Percentiles rank a stretch among this genome's conserved stretches.
These are phyloP conservation scores for Hypoxylon cercidicola DNA, from an alignment of 495 filamentous ascomycete genomes.

Conservation along the genomic window DNA sequence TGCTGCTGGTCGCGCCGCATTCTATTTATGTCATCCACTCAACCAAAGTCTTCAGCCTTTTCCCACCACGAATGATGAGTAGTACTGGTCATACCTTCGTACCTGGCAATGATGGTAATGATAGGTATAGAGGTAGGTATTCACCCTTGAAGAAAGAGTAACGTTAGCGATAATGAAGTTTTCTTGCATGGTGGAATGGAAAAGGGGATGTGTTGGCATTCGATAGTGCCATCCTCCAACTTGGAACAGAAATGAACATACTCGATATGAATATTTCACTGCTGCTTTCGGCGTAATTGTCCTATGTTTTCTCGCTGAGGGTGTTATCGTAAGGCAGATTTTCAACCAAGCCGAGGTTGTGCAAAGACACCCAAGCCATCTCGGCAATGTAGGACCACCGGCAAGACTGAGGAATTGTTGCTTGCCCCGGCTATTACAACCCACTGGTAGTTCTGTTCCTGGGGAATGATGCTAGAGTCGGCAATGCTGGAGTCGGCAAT, in stretches of 20 bases:
- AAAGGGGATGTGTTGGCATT: conserved; percentile 6
- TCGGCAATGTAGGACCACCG: conserved; percentile 18
- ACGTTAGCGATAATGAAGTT: conserved; percentile 6
- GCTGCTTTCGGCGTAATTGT: conserved; percentile 22
- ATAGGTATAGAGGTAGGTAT: neutral
- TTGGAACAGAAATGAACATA: neutral
- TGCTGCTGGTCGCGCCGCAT: conserved; percentile 29
- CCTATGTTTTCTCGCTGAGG: conserved; percentile 3
- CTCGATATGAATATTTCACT: neutral
- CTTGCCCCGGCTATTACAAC: neutral
- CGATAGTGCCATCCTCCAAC: neutral
- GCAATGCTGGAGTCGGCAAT: conserved; percentile 3
- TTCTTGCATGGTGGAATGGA: conserved; percentile 2
- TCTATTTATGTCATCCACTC: conserved; percentile 21
- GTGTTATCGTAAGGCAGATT: conserved; percentile 1
- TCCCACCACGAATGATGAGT: conserved; percentile 10
- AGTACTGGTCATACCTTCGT: conserved; percentile 5
- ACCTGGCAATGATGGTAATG: no score
- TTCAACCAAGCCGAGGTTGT: conserved; percentile 9
- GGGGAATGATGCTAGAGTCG: conserved; percentile 1
- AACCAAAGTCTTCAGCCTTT: conserved; percentile 11
- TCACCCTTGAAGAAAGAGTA: neutral
- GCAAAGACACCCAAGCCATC: conserved; percentile 20
- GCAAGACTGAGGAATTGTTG: conserved; percentile 23
- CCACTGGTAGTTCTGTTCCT: conserved; percentile 2